Conservation (phyloP, 164 flowering plant genomes). For the Tetracentron sinense region DNA sequence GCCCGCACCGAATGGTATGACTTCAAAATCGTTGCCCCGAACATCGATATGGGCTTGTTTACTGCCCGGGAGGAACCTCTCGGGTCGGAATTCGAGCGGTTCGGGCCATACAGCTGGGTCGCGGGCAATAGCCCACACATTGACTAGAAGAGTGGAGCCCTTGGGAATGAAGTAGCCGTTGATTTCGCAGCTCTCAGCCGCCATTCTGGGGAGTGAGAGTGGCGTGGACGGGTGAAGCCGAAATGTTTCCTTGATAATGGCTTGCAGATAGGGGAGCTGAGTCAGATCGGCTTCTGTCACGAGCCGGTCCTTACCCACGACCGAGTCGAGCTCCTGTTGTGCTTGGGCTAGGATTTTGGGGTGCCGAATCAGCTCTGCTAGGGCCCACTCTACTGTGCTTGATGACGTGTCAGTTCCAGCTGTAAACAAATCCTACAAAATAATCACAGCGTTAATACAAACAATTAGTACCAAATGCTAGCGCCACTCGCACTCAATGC, state of each 20-base stretch:
- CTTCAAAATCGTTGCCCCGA: constrained; percentile 65
- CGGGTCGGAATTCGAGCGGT: constrained; percentile 66
- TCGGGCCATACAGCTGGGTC: constrained; percentile 68
- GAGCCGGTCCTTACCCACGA: constrained; percentile 60
- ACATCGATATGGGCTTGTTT: constrained; percentile 52
- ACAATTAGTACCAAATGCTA: too few species aligned
- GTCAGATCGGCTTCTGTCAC: constrained; percentile 57
- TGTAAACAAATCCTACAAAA: constrained; percentile 62
- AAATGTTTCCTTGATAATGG: constrained; percentile 68
- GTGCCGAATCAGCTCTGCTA: constrained; percentile 69
- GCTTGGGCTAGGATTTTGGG: constrained; percentile 48
- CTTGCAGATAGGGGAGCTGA: constrained; percentile 54
- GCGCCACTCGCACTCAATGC: too few species aligned
- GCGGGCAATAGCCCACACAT: constrained; percentile 80
- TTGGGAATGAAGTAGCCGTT: constrained; percentile 74
- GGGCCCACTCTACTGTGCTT: constrained; percentile 82
- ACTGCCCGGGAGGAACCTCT: constrained; percentile 62
- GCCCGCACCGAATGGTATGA: constrained; percentile 87
- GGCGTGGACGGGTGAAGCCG: constrained; percentile 94
- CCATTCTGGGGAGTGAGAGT: constrained; percentile 68
- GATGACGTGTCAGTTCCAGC: constrained; percentile 89
- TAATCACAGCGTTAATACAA: too few species aligned
- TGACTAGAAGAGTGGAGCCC: constrained; percentile 56
- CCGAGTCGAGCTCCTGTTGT: constrained; percentile 55
- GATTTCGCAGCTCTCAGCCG: constrained; percentile 56